Percentiles rank a stretch among this genome's conserved stretches.
Conservation (phyloP, 139 green algal genomes). For the Nannochloris sp. region DNA sequence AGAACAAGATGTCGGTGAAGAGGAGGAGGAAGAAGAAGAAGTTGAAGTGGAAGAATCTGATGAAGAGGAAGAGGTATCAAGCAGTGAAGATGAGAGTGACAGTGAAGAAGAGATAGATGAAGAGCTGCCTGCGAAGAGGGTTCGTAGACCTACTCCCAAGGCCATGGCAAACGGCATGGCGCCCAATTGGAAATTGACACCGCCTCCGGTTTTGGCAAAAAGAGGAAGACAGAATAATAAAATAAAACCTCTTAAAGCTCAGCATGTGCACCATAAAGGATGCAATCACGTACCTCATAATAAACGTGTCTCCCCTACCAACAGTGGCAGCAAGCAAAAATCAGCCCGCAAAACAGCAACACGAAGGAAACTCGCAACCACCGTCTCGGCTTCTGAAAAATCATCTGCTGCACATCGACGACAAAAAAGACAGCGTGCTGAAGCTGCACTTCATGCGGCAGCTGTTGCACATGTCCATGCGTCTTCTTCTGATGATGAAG, state of each 20-base stretch:
- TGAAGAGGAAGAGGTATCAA: not conserved
- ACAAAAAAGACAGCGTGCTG: not conserved
- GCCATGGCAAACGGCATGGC: not conserved
- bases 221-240: not conserved
- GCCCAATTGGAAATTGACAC: not conserved
- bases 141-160: not conserved
- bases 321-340: not conserved
- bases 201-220: not conserved
- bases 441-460: not conserved
- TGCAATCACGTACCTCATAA: too few species aligned
- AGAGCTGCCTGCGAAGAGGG: not conserved
- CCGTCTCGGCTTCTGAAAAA: too few species aligned
- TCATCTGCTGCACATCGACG: too few species aligned
- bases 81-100: not conserved
- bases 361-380: not conserved
- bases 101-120: not conserved
- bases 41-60: not conserved
- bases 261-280: not conserved
- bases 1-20: constrained; percentile 7
- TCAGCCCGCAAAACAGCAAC: not conserved
- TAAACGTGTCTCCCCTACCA: not conserved
- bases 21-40: constrained; percentile 9
- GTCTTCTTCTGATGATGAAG: not conserved
- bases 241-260: not conserved
- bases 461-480: not conserved